These are phyloP conservation scores for Filosporella fistucella DNA, from an alignment of 495 filamentous ascomycete species.

Conservation along the genomic window DNA sequence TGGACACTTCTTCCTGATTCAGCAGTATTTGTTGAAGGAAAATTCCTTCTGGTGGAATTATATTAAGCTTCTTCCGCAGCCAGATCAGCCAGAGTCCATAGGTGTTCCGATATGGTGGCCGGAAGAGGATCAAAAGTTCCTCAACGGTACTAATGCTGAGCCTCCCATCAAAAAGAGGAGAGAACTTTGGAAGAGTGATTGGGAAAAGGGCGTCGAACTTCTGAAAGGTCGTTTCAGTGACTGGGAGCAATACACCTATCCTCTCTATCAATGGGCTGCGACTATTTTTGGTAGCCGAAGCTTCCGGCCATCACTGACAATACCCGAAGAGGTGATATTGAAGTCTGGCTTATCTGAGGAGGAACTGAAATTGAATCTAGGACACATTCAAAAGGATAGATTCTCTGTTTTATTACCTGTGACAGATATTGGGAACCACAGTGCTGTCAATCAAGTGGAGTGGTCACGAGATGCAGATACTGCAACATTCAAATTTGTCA, in stretches of 20 bases:
- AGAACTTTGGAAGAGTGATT: constrained; percentile 16
- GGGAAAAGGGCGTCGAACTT: constrained; percentile 4
- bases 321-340: constrained; percentile 10
- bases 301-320: constrained; percentile 41
- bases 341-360: constrained; percentile 6
- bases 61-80: constrained; percentile 44
- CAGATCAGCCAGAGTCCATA: constrained; percentile 41
- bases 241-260: constrained; percentile 29
- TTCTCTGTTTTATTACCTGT: constrained; percentile 45
- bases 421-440: constrained; percentile 50
- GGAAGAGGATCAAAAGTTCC: constrained; percentile 36
- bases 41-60: constrained; percentile 48
- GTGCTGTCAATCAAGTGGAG: constrained; percentile 31
- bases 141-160: constrained; percentile 45
- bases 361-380: constrained; percentile 20
- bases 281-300: constrained; percentile 50
- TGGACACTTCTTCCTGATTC: constrained; percentile 23
- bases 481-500: constrained; percentile 18
- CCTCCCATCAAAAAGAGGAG: constrained; percentile 32
- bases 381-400: constrained; percentile 34
- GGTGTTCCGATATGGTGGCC: constrained; percentile 22
- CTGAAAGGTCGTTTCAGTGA: constrained; percentile 19
- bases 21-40: constrained; percentile 33
- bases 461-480: constrained; percentile 31
- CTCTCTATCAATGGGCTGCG: constrained; percentile 51